These are phyloP conservation scores for Globisporangium echinulatum DNA, from an alignment of 352 stramenopile species.

Conservation along the genomic window DNA sequence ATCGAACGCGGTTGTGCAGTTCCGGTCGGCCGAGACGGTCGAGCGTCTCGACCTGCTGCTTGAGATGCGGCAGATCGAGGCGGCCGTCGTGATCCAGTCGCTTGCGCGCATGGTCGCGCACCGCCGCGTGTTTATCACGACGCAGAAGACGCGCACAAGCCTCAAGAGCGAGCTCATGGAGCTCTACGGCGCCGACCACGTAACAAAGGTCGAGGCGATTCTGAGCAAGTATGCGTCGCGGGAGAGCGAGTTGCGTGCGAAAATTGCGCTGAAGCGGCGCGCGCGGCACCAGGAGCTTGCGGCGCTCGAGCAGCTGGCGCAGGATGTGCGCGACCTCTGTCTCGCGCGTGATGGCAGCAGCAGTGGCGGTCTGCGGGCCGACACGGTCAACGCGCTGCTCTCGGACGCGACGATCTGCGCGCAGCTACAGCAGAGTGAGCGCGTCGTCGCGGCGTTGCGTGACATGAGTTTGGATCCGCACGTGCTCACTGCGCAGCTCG, in stretches of 20 bases:
- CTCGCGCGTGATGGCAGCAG: slow-evolving; percentile 14
- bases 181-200: slow-evolving; percentile 27
- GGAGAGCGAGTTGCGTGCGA: slow-evolving; percentile 33
- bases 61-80: slow-evolving; percentile 23
- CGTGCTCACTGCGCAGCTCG: slow-evolving; percentile 38
- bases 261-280: slow-evolving; percentile 27
- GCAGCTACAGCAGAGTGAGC: slow-evolving; percentile 30
- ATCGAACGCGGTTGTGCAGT: slow-evolving; percentile 16
- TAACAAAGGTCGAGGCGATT: slow-evolving; percentile 27
- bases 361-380: slow-evolving; percentile 20
- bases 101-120: slow-evolving; percentile 32
- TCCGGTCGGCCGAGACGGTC: slow-evolving; percentile 22
- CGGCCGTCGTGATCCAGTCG: slow-evolving; percentile 28
- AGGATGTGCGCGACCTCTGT: slow-evolving; percentile 35
- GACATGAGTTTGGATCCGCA: slow-evolving; percentile 65
- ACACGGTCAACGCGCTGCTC: slow-evolving; percentile 47
- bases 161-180: slow-evolving; percentile 32
- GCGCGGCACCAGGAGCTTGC: slow-evolving; percentile 17
- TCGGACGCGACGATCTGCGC: slow-evolving; percentile 33
- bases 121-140: slow-evolving; percentile 18
- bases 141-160: slow-evolving; percentile 22
- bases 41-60: slow-evolving; percentile 37
- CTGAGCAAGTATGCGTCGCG: slow-evolving; percentile 33
- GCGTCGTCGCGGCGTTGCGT: slow-evolving; percentile 43
- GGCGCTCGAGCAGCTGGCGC: slow-evolving; percentile 22